phyloP scores from a whole-genome alignment of 2,329 filamentous ascomycete genomes.

The Colletotrichum zoysiae region DNA sequence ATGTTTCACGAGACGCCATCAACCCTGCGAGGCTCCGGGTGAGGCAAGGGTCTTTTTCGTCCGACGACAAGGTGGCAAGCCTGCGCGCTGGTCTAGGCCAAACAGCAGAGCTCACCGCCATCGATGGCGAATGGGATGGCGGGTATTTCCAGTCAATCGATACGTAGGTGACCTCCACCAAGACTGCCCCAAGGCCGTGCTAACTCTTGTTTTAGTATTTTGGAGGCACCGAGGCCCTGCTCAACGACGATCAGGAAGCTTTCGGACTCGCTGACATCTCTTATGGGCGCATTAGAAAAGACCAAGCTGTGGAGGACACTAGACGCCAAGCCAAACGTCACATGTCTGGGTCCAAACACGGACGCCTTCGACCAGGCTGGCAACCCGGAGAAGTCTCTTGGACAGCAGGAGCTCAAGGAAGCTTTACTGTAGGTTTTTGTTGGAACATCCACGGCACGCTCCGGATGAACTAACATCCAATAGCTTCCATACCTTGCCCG shows the following conservation, averaged over 20 bases:
- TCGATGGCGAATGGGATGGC: slow-evolving; percentile 43
- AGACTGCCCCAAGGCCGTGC: background rate
- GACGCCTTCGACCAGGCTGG: slow-evolving; percentile 42
- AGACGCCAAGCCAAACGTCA: slow-evolving; percentile 44
- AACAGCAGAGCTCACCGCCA: slow-evolving; percentile 21
- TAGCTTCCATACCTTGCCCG: slow-evolving; percentile 43
- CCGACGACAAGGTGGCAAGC: slow-evolving; percentile 11
- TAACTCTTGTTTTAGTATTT: slow-evolving; percentile 30
- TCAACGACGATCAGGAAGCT: slow-evolving; percentile 40
- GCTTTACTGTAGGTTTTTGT: slow-evolving; percentile 41
- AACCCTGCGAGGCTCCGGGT: slow-evolving; percentile 34
- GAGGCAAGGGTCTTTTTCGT: slow-evolving; percentile 25
- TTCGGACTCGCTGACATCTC: slow-evolving; percentile 24
- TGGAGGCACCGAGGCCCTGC: slow-evolving; percentile 39
- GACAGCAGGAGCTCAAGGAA: slow-evolving; percentile 32
- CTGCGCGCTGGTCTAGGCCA: slow-evolving; percentile 42
- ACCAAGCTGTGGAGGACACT: slow-evolving; percentile 40
- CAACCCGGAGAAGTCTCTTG: slow-evolving; percentile 40
- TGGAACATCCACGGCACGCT: too few species aligned
- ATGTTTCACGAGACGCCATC: slow-evolving; percentile 33
- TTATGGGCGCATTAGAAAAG: slow-evolving; percentile 37
- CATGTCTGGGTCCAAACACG: slow-evolving; percentile 44
- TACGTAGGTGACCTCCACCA: slow-evolving; percentile 33
- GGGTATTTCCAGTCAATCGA: slow-evolving; percentile 44
- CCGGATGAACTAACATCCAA: background rate